A percentile compares a stretch with the other conserved stretches of the same genome.
phyloP scores from a whole-genome alignment of 306 rosid genomes.

The Cucurbita ficifolia region DNA sequence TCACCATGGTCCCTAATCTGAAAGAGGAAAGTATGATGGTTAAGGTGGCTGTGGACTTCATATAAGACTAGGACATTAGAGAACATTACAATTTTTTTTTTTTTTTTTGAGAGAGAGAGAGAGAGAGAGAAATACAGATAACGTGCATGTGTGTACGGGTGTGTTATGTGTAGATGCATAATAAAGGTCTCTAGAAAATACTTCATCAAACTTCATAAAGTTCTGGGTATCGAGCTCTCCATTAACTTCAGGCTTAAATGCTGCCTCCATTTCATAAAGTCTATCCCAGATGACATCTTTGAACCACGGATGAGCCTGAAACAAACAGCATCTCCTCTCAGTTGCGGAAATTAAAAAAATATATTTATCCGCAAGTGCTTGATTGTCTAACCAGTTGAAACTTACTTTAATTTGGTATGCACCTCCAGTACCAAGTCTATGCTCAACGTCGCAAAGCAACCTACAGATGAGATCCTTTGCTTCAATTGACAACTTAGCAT shows the following conservation, averaged over 20 bases:
- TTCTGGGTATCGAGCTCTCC: conserved; percentile 98
- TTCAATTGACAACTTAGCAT: conserved; percentile 58
- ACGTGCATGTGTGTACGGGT: neutral
- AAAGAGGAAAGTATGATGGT: neutral
- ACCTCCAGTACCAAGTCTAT: conserved; percentile 81
- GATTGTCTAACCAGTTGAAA: neutral
- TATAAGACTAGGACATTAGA: neutral
- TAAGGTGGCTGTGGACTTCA: neutral
- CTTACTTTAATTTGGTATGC: conserved; percentile 72
- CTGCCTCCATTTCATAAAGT: conserved; percentile 92
- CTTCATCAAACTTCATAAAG: conserved; percentile 99
- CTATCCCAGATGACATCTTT: conserved; percentile 70
- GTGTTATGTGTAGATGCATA: neutral
- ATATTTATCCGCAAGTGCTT: neutral
- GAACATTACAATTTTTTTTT: neutral
- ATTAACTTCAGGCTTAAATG: conserved; percentile 86
- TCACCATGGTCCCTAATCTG: neutral
- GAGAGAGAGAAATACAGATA: too few relatives aligned
- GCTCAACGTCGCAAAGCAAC: conserved; percentile 87
- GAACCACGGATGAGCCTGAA: conserved; percentile 98
- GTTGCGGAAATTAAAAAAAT: neutral
- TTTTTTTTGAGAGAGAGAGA: too few relatives aligned
- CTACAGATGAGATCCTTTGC: conserved; percentile 88
- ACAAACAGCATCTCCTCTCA: conserved; percentile 16
- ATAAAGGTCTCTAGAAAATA: conserved; percentile 17